These are phyloP conservation scores for Chrysoporthe puriensis DNA, from an alignment of 2,329 filamentous ascomycete species.

Conservation along the genomic window DNA sequence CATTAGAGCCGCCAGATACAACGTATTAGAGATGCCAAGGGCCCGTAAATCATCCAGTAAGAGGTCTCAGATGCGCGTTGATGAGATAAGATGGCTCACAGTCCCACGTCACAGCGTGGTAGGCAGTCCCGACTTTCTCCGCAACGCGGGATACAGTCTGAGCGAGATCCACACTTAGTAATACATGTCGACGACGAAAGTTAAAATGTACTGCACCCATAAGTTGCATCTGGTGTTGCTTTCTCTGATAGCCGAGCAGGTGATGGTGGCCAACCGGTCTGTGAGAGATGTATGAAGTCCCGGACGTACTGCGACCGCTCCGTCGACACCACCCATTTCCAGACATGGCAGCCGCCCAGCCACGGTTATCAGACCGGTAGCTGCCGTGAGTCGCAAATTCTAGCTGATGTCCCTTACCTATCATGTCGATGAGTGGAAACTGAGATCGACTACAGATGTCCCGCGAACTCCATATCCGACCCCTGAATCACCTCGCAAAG, in stretches of 20 bases:
- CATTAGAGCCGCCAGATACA: neutral
- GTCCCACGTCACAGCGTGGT: conserved; percentile 4
- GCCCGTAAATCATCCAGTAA: neutral
- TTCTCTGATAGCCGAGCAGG: neutral
- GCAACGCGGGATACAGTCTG: neutral
- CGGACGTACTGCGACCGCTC: neutral
- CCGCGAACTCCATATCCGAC: neutral
- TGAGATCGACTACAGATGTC: neutral
- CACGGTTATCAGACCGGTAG: neutral
- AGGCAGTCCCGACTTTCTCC: neutral
- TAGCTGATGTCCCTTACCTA: neutral
- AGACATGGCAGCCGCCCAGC: neutral
- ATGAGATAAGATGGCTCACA: neutral
- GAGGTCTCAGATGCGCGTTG: neutral
- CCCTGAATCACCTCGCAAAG: neutral
- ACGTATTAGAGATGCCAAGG: neutral
- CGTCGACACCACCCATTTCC: neutral
- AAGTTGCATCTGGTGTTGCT: neutral
- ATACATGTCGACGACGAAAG: neutral
- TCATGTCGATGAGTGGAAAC: neutral
- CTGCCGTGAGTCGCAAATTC: neutral
- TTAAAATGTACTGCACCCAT: neutral
- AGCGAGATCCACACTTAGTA: neutral
- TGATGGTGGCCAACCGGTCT: neutral
- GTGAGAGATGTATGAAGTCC: neutral